Evolutionary conservation across 306 rosid genomes (phyloP).

Genomic region (Lagenaria siceraria): DNA sequence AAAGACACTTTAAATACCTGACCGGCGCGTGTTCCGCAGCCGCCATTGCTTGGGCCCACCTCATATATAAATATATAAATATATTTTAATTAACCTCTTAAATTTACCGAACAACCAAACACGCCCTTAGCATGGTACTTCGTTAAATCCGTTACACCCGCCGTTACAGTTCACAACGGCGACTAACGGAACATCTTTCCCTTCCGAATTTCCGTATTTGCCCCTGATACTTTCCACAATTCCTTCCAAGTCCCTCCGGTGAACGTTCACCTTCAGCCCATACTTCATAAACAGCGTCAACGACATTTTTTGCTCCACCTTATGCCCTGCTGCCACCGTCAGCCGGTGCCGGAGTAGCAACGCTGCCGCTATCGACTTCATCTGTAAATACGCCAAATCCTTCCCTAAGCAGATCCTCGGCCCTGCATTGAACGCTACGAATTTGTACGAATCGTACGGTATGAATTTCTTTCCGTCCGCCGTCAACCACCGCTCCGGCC

Average conservation of each 20-base stretch:
- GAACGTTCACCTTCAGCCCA: conserved; percentile 66
- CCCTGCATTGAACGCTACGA: conserved; percentile 88
- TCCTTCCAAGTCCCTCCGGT: conserved; percentile 42
- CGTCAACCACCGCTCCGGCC: conserved; percentile 79
- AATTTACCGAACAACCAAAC: background rate
- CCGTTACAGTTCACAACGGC: conserved; percentile 6
- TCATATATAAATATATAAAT: background rate
- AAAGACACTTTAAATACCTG: background rate
- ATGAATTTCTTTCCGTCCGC: conserved; percentile 40
- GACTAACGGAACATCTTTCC: background rate
- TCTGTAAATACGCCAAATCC: conserved; percentile 79
- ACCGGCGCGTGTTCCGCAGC: background rate
- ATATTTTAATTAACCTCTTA: background rate
- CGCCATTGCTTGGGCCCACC: background rate
- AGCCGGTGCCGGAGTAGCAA: conserved; percentile 71
- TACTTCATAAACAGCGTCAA: conserved; percentile 82
- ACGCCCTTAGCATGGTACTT: background rate
- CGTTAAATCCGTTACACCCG: background rate
- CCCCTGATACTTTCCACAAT: conserved; percentile 26
- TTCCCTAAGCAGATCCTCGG: conserved; percentile 88
- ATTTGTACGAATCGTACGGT: conserved; percentile 61
- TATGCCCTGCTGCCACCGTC: conserved; percentile 44
- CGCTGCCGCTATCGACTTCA: conserved; percentile 78
- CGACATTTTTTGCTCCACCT: conserved; percentile 87
- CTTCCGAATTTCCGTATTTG: conserved; percentile 1